Evolutionary conservation across 139 green algal genomes (phyloP).

Genomic region (Marvania coccoides): DNA sequence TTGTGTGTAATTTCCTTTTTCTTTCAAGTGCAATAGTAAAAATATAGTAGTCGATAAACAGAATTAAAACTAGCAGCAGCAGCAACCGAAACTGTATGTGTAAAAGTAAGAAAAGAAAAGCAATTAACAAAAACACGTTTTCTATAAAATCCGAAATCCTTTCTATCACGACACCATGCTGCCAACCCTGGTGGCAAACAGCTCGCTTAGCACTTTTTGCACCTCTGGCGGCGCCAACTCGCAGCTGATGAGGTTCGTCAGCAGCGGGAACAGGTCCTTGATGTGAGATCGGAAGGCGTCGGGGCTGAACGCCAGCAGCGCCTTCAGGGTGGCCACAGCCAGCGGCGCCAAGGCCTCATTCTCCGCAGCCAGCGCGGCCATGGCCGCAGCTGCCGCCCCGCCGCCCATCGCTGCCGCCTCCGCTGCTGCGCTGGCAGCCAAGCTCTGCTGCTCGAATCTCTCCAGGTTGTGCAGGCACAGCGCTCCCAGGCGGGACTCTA

Average conservation of each 20-base stretch:
- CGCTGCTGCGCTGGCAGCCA: conserved; percentile 4
- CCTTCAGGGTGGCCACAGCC: conserved; percentile 55
- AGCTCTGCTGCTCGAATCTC: conserved; percentile 42
- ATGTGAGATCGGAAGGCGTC: conserved; percentile 62
- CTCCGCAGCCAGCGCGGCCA: conserved; percentile 40
- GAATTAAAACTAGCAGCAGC: too few species aligned
- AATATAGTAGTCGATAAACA: too few species aligned
- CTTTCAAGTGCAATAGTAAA: too few species aligned
- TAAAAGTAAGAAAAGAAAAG: too few species aligned
- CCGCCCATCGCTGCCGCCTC: neutral
- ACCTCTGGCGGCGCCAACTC: conserved; percentile 81
- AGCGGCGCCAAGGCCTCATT: conserved; percentile 57
- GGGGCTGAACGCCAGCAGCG: conserved; percentile 52
- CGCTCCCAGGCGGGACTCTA: conserved; percentile 46
- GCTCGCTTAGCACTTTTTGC: conserved; percentile 64
- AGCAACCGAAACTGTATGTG: too few species aligned
- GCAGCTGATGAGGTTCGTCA: conserved; percentile 73
- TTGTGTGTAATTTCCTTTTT: too few species aligned
- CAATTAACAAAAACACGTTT: too few species aligned
- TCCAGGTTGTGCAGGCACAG: conserved; percentile 65
- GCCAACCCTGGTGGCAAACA: conserved; percentile 67
- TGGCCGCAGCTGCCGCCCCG: conserved; percentile 4
- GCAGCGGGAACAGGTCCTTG: conserved; percentile 75
- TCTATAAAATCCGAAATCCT: too few species aligned
- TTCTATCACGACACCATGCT: conserved; percentile 64